A percentile compares a stretch with the other conserved stretches of the same genome.
Evolutionary conservation across 805 yeast genomes (phyloP).

Genomic region (Clavispora vitiphila): DNA sequence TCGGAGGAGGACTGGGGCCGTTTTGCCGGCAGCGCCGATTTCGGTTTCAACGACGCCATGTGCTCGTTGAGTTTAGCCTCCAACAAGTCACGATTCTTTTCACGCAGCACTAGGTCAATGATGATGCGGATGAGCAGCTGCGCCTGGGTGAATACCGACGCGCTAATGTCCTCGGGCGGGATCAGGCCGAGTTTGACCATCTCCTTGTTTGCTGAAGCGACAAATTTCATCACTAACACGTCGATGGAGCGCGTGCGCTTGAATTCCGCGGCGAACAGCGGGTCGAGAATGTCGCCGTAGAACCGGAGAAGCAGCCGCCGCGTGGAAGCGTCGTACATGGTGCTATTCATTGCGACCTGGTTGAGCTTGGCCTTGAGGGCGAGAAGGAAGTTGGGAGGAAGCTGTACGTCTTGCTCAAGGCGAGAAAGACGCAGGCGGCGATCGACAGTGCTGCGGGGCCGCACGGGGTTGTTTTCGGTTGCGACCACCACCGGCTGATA

Average conservation of each 20-base stretch:
- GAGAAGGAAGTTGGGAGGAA: conserved; percentile 34
- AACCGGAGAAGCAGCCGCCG: conserved; percentile 57
- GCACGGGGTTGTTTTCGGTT: not conserved
- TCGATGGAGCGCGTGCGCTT: conserved; percentile 31
- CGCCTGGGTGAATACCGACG: conserved; percentile 33
- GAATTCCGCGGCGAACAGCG: conserved; percentile 34
- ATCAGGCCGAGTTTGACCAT: conserved; percentile 36
- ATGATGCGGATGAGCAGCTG: conserved; percentile 32
- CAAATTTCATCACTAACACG: conserved; percentile 49
- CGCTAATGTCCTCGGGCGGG: conserved; percentile 24
- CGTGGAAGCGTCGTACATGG: conserved; percentile 41
- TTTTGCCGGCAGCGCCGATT: conserved; percentile 3
- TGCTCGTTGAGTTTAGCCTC: conserved; percentile 41
- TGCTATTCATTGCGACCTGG: conserved; percentile 42
- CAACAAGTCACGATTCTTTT: conserved; percentile 32
- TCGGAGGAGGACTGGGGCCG: conserved; percentile 4
- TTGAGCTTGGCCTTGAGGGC: conserved; percentile 39
- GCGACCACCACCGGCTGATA: conserved; percentile 22
- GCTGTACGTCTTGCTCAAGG: conserved; percentile 8
- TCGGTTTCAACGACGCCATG: conserved; percentile 33
- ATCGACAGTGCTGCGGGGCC: not conserved
- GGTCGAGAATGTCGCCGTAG: conserved; percentile 55
- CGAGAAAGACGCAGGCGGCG: conserved; percentile 12
- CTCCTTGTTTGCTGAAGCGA: conserved; percentile 50
- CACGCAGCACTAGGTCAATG: conserved; percentile 32